Conservation (phyloP, 768 basidiomycete species). For the Phylloporus rhodoxanthus region DNA sequence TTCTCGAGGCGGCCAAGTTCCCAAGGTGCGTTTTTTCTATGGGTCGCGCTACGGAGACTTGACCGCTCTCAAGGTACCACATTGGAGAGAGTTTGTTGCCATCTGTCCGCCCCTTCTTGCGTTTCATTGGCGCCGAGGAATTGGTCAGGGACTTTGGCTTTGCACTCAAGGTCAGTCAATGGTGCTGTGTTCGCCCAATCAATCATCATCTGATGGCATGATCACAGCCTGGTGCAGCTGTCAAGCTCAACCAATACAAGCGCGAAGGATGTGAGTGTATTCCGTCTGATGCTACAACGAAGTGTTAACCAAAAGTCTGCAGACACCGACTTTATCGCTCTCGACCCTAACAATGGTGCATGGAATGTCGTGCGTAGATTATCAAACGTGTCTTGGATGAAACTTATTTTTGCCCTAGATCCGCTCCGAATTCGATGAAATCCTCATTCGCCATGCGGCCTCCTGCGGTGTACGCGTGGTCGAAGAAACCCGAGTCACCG, state of each 20-base stretch:
- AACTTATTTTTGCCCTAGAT: not conserved
- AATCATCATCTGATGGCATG: not conserved
- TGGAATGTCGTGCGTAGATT: not conserved
- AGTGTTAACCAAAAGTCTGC: not conserved
- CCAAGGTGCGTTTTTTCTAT: not conserved
- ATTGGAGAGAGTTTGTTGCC: conserved; percentile 1
- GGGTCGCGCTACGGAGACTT: not conserved
- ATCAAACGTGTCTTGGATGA: not conserved
- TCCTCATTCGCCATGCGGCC: not conserved
- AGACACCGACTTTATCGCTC: not conserved
- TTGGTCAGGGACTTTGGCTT: not conserved
- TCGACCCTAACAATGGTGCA: not conserved
- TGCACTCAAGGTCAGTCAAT: not conserved
- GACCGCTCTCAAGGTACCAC: not conserved
- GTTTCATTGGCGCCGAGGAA: not conserved
- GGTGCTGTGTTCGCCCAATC: not conserved
- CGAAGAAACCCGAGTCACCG: not conserved
- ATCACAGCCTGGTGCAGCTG: not conserved
- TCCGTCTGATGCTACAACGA: not conserved
- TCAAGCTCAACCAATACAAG: conserved; percentile 4
- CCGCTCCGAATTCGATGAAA: not conserved
- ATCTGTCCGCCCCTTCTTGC: not conserved
- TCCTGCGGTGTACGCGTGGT: not conserved
- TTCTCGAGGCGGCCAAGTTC: conserved; percentile 1
- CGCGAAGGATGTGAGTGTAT: conserved; percentile 32